Base-by-base conservation (phyloP, 345 rosid species). In the Eucalyptus pauciflora region DNA sequence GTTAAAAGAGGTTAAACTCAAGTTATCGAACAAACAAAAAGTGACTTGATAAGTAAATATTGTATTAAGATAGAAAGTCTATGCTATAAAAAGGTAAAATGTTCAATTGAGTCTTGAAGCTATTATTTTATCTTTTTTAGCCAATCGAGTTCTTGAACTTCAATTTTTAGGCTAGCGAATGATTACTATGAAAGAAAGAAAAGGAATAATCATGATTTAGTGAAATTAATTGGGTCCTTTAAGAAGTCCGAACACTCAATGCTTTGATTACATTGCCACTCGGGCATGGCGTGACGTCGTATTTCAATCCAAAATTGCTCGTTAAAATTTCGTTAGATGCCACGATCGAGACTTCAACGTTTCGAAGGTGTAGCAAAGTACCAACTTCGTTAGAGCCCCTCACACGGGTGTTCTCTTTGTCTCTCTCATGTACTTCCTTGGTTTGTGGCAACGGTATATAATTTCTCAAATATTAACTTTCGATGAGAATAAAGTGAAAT, bases 331-430 rank as follows among this genome's bases (percentile, higher is more conserved):
- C 1, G 0, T 58, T 58, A 58, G 64, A 10, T 0, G 1, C 14
- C 3, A 1, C 0, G 13, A 25, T 2, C 0, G n/a, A 25, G 64
- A 58, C 7, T 2, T 25, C 1, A 1, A 7, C 0, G 14, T 58
- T 58, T 58, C 2, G 6, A 25, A 58, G 2, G 64, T 58, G 64
- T 58, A 58, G n/a, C 64, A 25, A 58, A 58, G 64, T 58, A 25
- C 3, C 64, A 58, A 5, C 64, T 24, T 58, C 14, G 6, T 14
- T 24, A 5, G 64, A 58, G 64, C 64, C 64, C 64, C 64, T 52
- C 64, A 58, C 64, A 10, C 6, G 5, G 14, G 64, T 58, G 64
- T 10, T 58, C n/a, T 58, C 64, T 24, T 4, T 56, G 12, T 56
- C 29, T 0, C 6, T 58, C 2, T 58, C 64, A 58, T 25, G 64